Conservation (phyloP, 116 monocot genomes). For the Trichopus zeylanicus region DNA sequence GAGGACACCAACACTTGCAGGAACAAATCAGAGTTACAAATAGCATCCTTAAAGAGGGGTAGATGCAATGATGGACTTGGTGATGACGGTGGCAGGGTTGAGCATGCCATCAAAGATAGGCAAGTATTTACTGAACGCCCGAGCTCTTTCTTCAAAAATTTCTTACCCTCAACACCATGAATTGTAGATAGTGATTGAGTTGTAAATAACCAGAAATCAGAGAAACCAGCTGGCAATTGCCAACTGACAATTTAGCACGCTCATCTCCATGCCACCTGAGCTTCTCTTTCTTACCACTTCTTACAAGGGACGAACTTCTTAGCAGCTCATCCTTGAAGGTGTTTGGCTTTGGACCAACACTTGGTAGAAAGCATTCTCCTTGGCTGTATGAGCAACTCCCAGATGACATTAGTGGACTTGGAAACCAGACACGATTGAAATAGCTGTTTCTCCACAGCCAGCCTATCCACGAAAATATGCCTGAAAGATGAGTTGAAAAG, state of each 20-base stretch:
- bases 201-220: not conserved
- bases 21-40: conserved; percentile 41
- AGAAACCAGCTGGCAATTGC: not conserved
- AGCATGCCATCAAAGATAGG: conserved; percentile 13
- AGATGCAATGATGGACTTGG: conserved; percentile 15
- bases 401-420: conserved; percentile 17
- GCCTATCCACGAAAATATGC: conserved; percentile 50
- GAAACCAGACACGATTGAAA: conserved; percentile 8
- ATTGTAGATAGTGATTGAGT: not conserved
- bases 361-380: conserved; percentile 22
- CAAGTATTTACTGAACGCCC: not conserved
- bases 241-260: conserved; percentile 8
- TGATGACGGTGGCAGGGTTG: conserved; percentile 13
- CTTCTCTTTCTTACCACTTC: conserved; percentile 28
- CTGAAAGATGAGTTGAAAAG: conserved; percentile 63
- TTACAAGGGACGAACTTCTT: conserved; percentile 17
- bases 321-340: conserved; percentile 48
- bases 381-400: conserved; percentile 16
- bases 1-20: conserved; percentile 87
- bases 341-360: conserved; percentile 44
- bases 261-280: conserved; percentile 21
- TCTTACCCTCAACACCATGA: conserved; percentile 11
- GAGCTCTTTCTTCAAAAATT: not conserved
- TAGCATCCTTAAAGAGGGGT: conserved; percentile 11
- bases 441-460: conserved; percentile 8